These are phyloP conservation scores for Puya raimondii DNA, from an alignment of 176 grass and related monocot species.

Conservation along the genomic window DNA sequence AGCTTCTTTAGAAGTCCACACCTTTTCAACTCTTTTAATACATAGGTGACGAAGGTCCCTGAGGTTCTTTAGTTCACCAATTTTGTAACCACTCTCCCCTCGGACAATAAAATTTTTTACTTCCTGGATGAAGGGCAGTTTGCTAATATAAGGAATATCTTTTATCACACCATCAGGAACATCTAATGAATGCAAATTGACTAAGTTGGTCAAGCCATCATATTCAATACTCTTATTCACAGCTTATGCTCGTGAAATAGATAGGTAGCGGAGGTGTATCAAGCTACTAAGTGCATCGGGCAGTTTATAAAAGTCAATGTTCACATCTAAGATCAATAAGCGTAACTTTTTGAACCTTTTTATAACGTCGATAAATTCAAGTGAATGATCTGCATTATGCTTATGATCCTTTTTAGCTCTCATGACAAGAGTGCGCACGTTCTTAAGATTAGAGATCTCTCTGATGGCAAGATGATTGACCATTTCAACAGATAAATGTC, in stretches of 20 bases:
- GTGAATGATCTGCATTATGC: neutral
- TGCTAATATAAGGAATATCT: constrained; percentile 8
- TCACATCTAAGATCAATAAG: neutral
- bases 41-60: constrained; percentile 4
- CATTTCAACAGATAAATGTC: neutral
- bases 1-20: constrained; percentile 14
- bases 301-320: neutral
- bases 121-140: constrained; percentile 18
- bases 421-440: neutral
- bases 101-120: neutral
- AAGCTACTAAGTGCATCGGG: neutral
- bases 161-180: neutral
- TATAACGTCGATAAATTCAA: neutral
- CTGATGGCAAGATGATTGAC: neutral
- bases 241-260: neutral
- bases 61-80: neutral
- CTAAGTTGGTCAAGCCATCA: neutral
- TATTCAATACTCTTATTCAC: neutral
- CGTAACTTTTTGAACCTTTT: neutral
- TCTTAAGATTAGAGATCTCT: neutral
- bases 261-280: neutral
- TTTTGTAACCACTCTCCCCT: neutral
- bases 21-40: constrained; percentile 15
- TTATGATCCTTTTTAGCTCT: neutral
- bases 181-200: neutral